phyloP scores from a whole-genome alignment of 164 flowering plant species.

The Echeveria elegans region DNA sequence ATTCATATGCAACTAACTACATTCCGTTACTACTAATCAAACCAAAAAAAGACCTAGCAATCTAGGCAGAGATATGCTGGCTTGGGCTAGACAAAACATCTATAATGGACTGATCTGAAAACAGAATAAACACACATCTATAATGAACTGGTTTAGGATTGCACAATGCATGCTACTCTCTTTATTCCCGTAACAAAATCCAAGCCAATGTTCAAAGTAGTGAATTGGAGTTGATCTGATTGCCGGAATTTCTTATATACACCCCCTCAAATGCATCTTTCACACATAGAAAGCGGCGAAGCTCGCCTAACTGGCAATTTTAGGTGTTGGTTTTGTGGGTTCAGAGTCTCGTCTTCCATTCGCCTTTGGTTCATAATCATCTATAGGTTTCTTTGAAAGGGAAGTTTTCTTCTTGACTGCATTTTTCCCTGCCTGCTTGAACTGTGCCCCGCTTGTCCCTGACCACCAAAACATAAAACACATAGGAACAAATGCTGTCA shows the following conservation, averaged over 20 bases:
- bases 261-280: too few relatives aligned
- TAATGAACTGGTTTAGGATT: background rate
- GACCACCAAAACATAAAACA: background rate
- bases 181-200: background rate
- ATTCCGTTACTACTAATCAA: background rate
- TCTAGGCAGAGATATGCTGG: background rate
- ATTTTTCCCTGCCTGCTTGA: background rate
- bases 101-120: background rate
- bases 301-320: slow-evolving; percentile 2
- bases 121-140: background rate
- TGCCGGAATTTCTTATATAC: background rate
- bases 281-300: background rate
- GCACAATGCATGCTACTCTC: background rate
- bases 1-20: background rate
- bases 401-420: slow-evolving; percentile 5
- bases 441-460: background rate
- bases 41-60: background rate
- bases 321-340: background rate
- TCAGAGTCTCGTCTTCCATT: slow-evolving; percentile 8
- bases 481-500: background rate
- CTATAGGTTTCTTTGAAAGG: slow-evolving; percentile 1
- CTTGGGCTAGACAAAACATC: background rate
- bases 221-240: background rate
- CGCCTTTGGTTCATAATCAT: background rate
- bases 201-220: background rate